These are phyloP conservation scores for Boletus pseudo-olivaceus DNA, from an alignment of 768 basidiomycete genomes.

Conservation along the genomic window DNA sequence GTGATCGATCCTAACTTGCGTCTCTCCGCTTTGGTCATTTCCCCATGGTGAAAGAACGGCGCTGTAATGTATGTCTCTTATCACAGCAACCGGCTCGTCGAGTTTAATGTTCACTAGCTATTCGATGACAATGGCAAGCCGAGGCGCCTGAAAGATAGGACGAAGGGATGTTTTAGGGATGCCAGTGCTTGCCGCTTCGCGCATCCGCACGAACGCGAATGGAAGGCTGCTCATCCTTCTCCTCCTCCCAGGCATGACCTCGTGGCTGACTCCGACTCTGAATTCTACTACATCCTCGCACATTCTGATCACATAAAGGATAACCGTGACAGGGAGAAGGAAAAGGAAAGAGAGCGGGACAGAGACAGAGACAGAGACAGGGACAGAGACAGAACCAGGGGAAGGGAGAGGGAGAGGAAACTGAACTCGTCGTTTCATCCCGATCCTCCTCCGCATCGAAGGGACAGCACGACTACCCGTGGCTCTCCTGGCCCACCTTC, in stretches of 20 bases:
- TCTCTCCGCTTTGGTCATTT: not conserved
- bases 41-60: slow-evolving; percentile 20
- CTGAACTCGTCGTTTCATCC: not conserved
- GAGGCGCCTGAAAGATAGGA: slow-evolving; percentile 19
- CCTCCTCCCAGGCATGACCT: slow-evolving; percentile 18
- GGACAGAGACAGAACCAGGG: not conserved
- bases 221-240: slow-evolving; percentile 30
- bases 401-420: slow-evolving; percentile 8
- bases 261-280: slow-evolving; percentile 20
- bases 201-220: slow-evolving; percentile 32
- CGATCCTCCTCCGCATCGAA: slow-evolving; percentile 17
- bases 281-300: slow-evolving; percentile 21
- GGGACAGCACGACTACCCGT: slow-evolving; percentile 11
- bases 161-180: slow-evolving; percentile 20
- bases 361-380: not conserved
- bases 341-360: not conserved
- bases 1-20: not conserved
- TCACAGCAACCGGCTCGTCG: not conserved
- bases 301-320: slow-evolving; percentile 9
- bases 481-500: slow-evolving; percentile 14
- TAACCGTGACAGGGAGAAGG: slow-evolving; percentile 11
- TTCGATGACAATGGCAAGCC: slow-evolving; percentile 29
- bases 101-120: slow-evolving; percentile 18
- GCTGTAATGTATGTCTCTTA: slow-evolving; percentile 28
- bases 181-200: slow-evolving; percentile 26